Conservation (phyloP, 345 rosid genomes). For the Ricinus communis region DNA sequence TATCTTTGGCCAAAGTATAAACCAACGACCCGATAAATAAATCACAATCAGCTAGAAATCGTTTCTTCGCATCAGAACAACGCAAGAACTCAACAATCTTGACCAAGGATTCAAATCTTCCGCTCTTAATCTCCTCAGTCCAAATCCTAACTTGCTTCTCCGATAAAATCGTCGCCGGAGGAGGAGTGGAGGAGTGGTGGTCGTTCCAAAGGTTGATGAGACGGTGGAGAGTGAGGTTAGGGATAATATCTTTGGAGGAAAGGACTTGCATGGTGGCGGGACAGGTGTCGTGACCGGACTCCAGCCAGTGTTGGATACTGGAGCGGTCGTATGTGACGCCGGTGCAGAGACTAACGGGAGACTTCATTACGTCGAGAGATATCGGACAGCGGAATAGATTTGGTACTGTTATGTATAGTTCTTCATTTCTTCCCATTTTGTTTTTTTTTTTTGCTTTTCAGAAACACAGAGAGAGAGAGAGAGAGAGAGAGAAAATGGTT, state of each 20-base stretch:
- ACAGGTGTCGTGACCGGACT: constrained; percentile 32
- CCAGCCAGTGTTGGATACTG: constrained; percentile 35
- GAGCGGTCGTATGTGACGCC: constrained; percentile 36
- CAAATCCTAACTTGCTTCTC: constrained; percentile 16
- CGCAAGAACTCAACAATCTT: constrained; percentile 16
- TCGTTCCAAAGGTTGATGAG: constrained; percentile 25
- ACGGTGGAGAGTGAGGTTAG: constrained; percentile 31
- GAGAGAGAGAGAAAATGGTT: neutral
- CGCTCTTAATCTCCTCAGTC: constrained; percentile 13
- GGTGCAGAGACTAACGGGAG: constrained; percentile 32
- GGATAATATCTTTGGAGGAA: constrained; percentile 25
- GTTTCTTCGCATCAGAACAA: constrained; percentile 8
- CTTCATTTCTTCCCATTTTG: constrained; percentile 30
- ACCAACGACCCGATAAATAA: constrained; percentile 19
- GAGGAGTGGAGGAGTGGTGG: constrained; percentile 9
- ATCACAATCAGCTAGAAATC: constrained; percentile 8
- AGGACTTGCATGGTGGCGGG: constrained; percentile 37
- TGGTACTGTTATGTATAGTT: constrained; percentile 24
- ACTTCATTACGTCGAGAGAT: constrained; percentile 30
- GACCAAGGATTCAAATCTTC: constrained; percentile 7
- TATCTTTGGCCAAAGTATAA: neutral
- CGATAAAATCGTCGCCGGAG: neutral
- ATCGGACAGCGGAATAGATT: constrained; percentile 30
- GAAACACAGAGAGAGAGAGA: neutral
- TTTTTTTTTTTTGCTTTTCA: no score